Percentiles rank a stretch among this genome's conserved stretches.
Conservation (phyloP, 768 basidiomycete species). For the Mycena capillaripes region DNA sequence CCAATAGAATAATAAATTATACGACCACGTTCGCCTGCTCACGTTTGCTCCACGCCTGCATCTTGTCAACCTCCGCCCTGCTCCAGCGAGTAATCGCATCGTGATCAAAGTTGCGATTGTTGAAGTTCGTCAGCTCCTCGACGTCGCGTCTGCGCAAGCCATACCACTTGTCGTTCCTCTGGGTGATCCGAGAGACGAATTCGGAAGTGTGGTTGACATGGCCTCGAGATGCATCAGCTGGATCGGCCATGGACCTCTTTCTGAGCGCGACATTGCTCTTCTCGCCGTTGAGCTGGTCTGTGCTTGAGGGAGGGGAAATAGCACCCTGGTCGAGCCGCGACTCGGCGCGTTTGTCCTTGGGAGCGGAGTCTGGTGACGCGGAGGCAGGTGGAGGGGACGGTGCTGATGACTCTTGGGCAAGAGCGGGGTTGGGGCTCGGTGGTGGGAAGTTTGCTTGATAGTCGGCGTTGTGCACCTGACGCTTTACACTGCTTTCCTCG, state of each 20-base stretch:
- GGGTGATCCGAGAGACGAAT: neutral
- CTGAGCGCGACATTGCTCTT: neutral
- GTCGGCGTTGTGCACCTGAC: slow-evolving; percentile 37
- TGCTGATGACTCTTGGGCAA: slow-evolving; percentile 1
- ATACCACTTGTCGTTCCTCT: neutral
- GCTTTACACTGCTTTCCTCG: neutral
- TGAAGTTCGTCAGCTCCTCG: slow-evolving; percentile 28
- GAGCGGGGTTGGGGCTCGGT: slow-evolving; percentile 3
- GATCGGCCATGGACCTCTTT: no score
- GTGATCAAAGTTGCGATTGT: slow-evolving; percentile 30
- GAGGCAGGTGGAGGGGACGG: neutral
- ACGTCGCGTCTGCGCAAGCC: slow-evolving; percentile 20
- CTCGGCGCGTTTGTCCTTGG: slow-evolving; percentile 20
- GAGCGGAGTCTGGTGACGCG: neutral
- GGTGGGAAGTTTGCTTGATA: slow-evolving; percentile 34
- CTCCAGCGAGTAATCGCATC: slow-evolving; percentile 22
- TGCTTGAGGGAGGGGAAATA: neutral
- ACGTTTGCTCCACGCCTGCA: slow-evolving; percentile 25
- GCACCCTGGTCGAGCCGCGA: neutral
- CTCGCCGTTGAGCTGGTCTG: neutral
- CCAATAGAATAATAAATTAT: neutral
- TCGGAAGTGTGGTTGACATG: neutral
- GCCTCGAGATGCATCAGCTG: no score
- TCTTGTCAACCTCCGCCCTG: slow-evolving; percentile 25
- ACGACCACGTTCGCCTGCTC: neutral